Base-by-base conservation (phyloP, 2,329 filamentous ascomycete genomes). In the Venturia aucupariae region DNA sequence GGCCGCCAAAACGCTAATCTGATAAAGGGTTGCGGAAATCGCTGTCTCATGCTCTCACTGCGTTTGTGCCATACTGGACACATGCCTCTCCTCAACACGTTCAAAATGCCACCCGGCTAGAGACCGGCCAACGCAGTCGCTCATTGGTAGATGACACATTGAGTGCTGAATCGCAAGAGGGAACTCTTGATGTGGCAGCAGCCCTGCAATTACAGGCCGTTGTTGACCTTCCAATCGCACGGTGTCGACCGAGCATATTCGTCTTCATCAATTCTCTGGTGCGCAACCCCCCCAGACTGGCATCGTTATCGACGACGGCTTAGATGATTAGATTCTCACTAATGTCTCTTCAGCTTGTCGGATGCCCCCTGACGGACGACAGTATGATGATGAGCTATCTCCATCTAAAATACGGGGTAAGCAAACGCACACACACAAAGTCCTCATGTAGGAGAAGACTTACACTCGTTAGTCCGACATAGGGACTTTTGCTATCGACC, bases 221-320 rank as follows among this genome's bases (percentile, higher is more conserved):
- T 11, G 78, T 83, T 32, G 90, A 95, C 61, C 76, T 92, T 11
- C 88, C 89, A 3, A 79, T 86, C 38, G 80, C 87, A 60, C 91
- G 90, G 68, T 90, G 91, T 3, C 84, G 91, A 73, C 89, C 90
- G 62, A 92, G 90, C 5, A 80, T 96, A 64, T 96, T 94, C 72
- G 81, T 96, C 7, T 94, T 93, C 73, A 78, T 97, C 10, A 94
- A 92, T 72, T 86, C 91, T 64, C 82, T 89, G 72, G 89, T 94
- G 78, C 68, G 85, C 6, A 10, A 3, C 3, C 60, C 51, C 48
- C 48, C 65, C 8, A n/a, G 4, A 60, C 17, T 4, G 11, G 11
- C 17, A 41, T 22, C 4, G 22, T 13, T 51, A 7, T 51, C 22
- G 10, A 15, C 10, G 22, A 51, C 22, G 22, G 46, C 6, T 27